Base-by-base conservation (phyloP, 352 stramenopile genomes). In the Pythium myriotylum region DNA sequence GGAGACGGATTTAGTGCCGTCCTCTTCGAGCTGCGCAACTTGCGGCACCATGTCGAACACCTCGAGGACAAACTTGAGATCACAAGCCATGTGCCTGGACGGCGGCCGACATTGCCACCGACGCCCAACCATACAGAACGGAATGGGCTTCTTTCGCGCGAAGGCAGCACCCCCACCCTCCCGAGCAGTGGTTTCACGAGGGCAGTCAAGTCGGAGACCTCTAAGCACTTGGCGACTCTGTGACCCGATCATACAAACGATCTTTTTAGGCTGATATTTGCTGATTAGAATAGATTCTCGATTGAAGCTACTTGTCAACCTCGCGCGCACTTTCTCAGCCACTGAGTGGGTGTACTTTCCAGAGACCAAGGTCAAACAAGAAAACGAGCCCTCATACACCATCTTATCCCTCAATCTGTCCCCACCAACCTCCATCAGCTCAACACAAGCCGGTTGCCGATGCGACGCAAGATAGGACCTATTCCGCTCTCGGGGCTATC, bases 41-140 rank as follows among this genome's bases (percentile, higher is more conserved):
- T 81, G 45, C 70, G 73, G 19, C 73, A 81, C 51, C 73, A 77
- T 50, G 73, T 82, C 23, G 62, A 80, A 35, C 69, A 78, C 42
- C 62, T 83, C 17, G 74, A 83, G 23, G 72, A 78, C 37, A 83
- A 83, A 47, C 74, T 83, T 35, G 65, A 80, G 23, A 66, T 82
- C 42, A 73, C 68, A 24, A 72, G 59, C n/a, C 73, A 79, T 53
- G 67, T 64, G 26, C 68, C 73, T 0, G 68, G 67, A 9, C 56
- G 70, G n/a, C 64, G 73, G 0, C 51, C 78, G 4, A 74, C 70
- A 24, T 40, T 79, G 10, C 29, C 61, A 16, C n/a, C 27, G 20
- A 33, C 45, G 10, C 24, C 47, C 1, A 19, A n/a, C 13, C 19
- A 47, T 13, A 42, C 16, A 7, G 43, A 60, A 39, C 17, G 20